These are phyloP conservation scores for Lentithecium fluviatile DNA, from an alignment of 495 filamentous ascomycete species.

Conservation along the genomic window DNA sequence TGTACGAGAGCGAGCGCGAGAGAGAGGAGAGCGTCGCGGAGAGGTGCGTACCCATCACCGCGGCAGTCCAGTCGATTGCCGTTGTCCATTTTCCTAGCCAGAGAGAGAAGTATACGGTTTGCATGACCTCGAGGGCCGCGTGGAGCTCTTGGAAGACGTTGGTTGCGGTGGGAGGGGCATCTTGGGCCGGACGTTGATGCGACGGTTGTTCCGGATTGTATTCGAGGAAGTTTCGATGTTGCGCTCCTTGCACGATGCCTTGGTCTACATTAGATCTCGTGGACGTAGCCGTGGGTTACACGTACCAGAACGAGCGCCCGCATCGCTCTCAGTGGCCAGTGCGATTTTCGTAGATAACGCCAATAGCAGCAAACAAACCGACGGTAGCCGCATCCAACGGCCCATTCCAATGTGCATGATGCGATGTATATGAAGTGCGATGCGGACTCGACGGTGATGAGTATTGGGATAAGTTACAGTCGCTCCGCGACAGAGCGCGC, in stretches of 20 bases:
- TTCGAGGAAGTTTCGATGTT: too few relatives aligned
- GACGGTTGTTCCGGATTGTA: background rate
- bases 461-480: background rate
- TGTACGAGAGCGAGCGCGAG: slow-evolving; percentile 51
- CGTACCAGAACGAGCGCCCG: too few relatives aligned
- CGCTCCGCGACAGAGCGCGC: background rate
- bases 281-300: too few relatives aligned
- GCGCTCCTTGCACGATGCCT: too few relatives aligned
- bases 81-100: slow-evolving; percentile 81
- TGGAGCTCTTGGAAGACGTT: slow-evolving; percentile 57
- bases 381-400: too few relatives aligned
- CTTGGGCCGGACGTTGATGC: background rate
- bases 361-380: too few relatives aligned
- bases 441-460: background rate
- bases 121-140: slow-evolving; percentile 55
- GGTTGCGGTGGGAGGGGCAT: slow-evolving; percentile 32
- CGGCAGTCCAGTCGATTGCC: slow-evolving; percentile 92
- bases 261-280: too few relatives aligned
- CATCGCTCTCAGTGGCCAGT: too few relatives aligned
- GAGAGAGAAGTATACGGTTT: slow-evolving; percentile 71
- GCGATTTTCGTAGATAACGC: too few relatives aligned
- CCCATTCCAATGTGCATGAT: background rate
- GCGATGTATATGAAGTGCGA: background rate
- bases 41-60: slow-evolving; percentile 79
- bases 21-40: slow-evolving; percentile 61